Conservation (phyloP, 257 asterid species). For the Solanum rostratum region DNA sequence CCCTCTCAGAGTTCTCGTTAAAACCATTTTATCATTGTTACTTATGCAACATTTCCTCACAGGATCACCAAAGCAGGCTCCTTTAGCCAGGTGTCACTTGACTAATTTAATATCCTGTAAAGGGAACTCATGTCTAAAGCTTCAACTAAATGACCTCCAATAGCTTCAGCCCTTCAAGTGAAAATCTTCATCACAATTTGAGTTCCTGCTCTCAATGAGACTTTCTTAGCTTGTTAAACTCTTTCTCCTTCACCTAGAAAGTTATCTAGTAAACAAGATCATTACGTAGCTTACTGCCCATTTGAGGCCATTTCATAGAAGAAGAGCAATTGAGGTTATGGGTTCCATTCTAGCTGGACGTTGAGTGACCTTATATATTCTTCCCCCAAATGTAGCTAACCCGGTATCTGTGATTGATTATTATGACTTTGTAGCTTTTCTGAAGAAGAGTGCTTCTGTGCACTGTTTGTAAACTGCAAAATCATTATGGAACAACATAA, state of each 20-base stretch:
- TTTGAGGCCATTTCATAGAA: background rate
- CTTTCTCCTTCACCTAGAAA: background rate
- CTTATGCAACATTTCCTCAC: background rate
- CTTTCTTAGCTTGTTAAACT: background rate
- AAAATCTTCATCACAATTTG: background rate
- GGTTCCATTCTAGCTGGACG: background rate
- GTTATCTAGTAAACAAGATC: background rate
- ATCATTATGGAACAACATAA: background rate
- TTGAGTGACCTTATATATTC: background rate
- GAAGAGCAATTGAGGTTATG: background rate
- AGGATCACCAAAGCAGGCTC: background rate
- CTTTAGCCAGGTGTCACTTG: background rate
- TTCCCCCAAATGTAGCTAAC: background rate
- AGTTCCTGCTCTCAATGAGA: background rate
- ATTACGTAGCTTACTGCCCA: background rate
- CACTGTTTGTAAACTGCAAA: background rate
- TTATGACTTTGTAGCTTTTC: background rate
- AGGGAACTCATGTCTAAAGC: background rate
- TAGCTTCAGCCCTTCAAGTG: background rate
- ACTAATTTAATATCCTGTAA: background rate
- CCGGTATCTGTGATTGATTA: background rate
- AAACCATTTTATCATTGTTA: background rate
- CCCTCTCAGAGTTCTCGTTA: background rate
- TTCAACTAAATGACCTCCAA: background rate
- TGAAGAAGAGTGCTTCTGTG: background rate